phyloP scores from a whole-genome alignment of 2,329 filamentous ascomycete genomes.

The Pseudogymnoascus destructans region DNA sequence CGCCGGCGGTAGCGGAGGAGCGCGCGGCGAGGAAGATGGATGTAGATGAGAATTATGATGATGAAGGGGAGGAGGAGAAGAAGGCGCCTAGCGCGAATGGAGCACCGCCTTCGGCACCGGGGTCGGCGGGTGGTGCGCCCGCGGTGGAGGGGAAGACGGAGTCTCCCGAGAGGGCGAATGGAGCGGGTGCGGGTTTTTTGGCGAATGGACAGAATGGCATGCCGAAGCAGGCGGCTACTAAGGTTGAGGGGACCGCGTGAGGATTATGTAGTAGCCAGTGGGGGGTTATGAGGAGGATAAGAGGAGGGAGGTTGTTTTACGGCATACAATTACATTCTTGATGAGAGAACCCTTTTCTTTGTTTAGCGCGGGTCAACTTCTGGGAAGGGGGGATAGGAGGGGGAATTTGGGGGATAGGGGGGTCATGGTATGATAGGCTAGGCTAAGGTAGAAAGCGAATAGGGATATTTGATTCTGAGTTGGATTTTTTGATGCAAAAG shows the following conservation, averaged over 20 bases:
- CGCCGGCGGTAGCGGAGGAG: conserved; percentile 58
- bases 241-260: background rate
- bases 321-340: background rate
- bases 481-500: background rate
- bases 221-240: background rate
- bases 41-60: conserved; percentile 94
- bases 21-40: conserved; percentile 87
- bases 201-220: background rate
- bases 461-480: background rate
- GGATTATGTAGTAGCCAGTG: background rate
- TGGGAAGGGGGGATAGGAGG: background rate
- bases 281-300: background rate
- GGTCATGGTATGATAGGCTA: background rate
- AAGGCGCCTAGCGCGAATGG: conserved; percentile 28
- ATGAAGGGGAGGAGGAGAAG: conserved; percentile 77
- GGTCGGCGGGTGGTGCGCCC: background rate
- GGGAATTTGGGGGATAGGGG: too few species aligned
- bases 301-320: background rate
- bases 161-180: background rate
- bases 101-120: background rate
- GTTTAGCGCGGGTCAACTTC: background rate
- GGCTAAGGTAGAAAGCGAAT: background rate
- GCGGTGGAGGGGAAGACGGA: background rate
- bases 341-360: background rate
- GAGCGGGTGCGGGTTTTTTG: background rate